phyloP scores from a whole-genome alignment of 2,329 filamentous ascomycete genomes.

The Leptographium galeiforme region DNA sequence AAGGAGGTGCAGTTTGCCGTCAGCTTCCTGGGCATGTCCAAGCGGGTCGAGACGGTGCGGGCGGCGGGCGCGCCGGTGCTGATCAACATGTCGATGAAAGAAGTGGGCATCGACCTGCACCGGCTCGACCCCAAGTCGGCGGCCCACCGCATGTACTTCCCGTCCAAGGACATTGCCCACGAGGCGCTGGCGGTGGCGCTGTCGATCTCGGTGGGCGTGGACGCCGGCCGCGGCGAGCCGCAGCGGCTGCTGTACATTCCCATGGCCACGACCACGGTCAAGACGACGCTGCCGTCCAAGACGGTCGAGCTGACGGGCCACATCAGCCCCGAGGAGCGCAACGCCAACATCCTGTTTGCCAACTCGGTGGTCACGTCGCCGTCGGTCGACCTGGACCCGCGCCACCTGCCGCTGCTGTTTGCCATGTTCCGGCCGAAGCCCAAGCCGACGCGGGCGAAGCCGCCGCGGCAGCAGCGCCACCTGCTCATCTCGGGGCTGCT shows the following conservation, averaged over 20 bases:
- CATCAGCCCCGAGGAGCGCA: slow-evolving; percentile 65
- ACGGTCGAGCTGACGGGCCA: slow-evolving; percentile 68
- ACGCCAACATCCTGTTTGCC: slow-evolving; percentile 90
- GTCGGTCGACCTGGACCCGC: slow-evolving; percentile 82
- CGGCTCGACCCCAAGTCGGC: slow-evolving; percentile 84
- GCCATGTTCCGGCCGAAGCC: slow-evolving; percentile 54
- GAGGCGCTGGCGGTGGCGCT: slow-evolving; percentile 86
- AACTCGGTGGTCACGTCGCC: slow-evolving; percentile 95
- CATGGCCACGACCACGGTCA: slow-evolving; percentile 91
- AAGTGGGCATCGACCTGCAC: slow-evolving; percentile 85
- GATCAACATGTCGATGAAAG: slow-evolving; percentile 79
- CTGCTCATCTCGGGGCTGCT: slow-evolving; percentile 77
- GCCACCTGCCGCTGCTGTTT: slow-evolving; percentile 75
- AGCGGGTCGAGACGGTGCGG: slow-evolving; percentile 57
- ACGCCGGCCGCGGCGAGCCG: slow-evolving; percentile 75
- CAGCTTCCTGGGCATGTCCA: slow-evolving; percentile 78
- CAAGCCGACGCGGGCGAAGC: slow-evolving; percentile 24
- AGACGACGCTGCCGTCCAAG: slow-evolving; percentile 89
- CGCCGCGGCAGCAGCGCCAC: slow-evolving; percentile 41
- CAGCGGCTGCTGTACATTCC: slow-evolving; percentile 86
- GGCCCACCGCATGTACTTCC: slow-evolving; percentile 97
- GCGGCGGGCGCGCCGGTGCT: slow-evolving; percentile 58
- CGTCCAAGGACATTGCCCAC: slow-evolving; percentile 81
- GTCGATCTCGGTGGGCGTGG: slow-evolving; percentile 81
- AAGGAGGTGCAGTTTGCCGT: slow-evolving; percentile 95